Evolutionary conservation across 2,329 filamentous ascomycete genomes (phyloP), one percentile per base, ranked within the genome.

Genomic region (Ceratocystiopsis minuta): DNA sequence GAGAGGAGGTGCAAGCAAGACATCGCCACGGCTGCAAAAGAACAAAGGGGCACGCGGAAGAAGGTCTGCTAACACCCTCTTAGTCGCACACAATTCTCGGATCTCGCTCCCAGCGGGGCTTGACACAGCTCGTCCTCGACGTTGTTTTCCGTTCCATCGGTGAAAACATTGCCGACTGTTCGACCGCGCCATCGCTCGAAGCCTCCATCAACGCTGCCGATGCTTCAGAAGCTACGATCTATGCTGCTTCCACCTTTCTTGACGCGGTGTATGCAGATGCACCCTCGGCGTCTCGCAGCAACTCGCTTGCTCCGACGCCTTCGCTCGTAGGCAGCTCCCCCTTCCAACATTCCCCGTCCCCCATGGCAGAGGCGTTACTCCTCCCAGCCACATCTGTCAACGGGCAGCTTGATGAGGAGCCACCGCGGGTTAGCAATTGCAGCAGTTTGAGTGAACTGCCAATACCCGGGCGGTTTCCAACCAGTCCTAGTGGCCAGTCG

Each of bases 11-110:
- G 38, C 45, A 53, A 34, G 45, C 6, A 31, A 3, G 34, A 1
- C n/a, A 34, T 38, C 9, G 17, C n/a, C 9, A 20, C 17, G 16
- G 17, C n/a, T 16, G 12, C 2, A 18, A 15, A 33, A 24, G 32
- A 18, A 34, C 24, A 16, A 2, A 12, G 3, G 11, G 28, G n/a
- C 5, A 28, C 5, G 7, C 9, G 24, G 24, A 28, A 28, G 11
- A 28, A 28, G 24, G 11, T 10, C 7, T 10, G 24, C 24, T 28
- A 28, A 28, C 7, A 2, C 24, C 7, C 11, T 28, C 2, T 6
- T n/a, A 95, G 88, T 92, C 84, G 48, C 88, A 98, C 58, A 98
- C 90, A 0, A 94, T 96, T 46, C 72, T 98, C 15, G 90, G 90
- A 43, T 92, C 84, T 13, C 80, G 78, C 50, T 75, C 72, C 17